These are phyloP conservation scores for Obelidium mucronatum DNA, from an alignment of 192 early-diverging fungal genomes.

Conservation along the genomic window DNA sequence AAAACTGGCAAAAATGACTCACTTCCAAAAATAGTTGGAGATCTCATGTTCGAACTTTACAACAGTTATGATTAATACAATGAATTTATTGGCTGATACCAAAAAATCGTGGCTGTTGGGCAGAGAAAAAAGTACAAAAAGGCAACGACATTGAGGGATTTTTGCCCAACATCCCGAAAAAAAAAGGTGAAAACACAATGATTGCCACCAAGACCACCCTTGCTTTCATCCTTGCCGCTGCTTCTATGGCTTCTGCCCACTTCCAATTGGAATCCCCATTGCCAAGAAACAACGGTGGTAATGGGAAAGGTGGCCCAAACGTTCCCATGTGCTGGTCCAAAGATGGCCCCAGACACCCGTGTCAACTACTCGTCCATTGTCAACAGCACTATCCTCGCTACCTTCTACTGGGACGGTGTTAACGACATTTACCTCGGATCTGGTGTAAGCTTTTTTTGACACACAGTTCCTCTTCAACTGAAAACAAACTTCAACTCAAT, in stretches of 20 bases:
- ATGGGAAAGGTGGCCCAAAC: neutral
- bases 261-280: neutral
- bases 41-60: neutral
- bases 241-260: neutral
- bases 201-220: neutral
- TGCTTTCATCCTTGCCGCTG: neutral
- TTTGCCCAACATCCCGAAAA: no score
- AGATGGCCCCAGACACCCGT: neutral
- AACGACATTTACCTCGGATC: conserved; percentile 29
- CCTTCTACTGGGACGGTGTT: conserved; percentile 32
- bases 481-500: no score
- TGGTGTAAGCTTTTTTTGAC: no score
- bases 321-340: neutral
- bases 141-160: neutral
- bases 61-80: neutral
- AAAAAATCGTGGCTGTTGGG: neutral
- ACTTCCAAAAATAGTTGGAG: neutral
- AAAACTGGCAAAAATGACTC: neutral
- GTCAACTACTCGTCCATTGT: neutral
- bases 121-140: neutral
- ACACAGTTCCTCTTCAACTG: no score
- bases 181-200: neutral
- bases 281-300: neutral
- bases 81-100: neutral
- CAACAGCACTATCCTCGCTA: neutral